Evolutionary conservation across 345 rosid species (phyloP).

Genomic region (Zanthoxylum bungeanum): DNA sequence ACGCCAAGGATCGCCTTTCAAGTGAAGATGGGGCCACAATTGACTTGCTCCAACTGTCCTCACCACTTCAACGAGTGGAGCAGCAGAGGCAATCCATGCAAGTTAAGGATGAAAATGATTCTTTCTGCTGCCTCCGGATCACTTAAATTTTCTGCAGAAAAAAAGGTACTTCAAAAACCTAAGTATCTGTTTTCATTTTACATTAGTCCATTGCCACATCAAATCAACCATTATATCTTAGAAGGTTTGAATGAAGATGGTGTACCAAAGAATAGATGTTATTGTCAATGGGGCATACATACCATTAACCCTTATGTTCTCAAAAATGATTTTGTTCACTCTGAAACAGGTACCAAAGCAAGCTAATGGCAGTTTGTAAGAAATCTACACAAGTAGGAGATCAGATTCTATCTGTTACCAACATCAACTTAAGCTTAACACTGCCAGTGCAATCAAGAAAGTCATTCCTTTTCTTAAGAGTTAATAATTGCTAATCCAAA

Average conservation of each 20-base stretch:
- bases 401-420: no score
- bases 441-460: neutral
- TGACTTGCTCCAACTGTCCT: slow-evolving; percentile 68
- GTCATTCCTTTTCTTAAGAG: slow-evolving; percentile 11
- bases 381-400: neutral
- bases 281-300: neutral
- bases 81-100: slow-evolving; percentile 54
- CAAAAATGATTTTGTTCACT: neutral
- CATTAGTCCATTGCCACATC: neutral
- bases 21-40: slow-evolving; percentile 43
- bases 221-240: neutral
- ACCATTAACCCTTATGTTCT: no score
- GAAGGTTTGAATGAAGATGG: neutral
- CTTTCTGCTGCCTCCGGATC: slow-evolving; percentile 34
- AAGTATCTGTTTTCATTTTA: neutral
- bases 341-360: slow-evolving; percentile 1
- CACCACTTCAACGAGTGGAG: slow-evolving; percentile 74
- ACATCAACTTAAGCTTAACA: no score
- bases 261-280: neutral
- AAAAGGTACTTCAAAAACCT: no score
- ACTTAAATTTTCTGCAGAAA: slow-evolving; percentile 15
- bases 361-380: neutral
- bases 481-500: slow-evolving; percentile 5
- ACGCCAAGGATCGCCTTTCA: slow-evolving; percentile 29
- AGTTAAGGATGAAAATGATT: slow-evolving; percentile 48